Evolutionary conservation across 139 green algal species (phyloP), one percentile per base, ranked within the genome.

Genomic region (Desmodesmus armatus): DNA sequence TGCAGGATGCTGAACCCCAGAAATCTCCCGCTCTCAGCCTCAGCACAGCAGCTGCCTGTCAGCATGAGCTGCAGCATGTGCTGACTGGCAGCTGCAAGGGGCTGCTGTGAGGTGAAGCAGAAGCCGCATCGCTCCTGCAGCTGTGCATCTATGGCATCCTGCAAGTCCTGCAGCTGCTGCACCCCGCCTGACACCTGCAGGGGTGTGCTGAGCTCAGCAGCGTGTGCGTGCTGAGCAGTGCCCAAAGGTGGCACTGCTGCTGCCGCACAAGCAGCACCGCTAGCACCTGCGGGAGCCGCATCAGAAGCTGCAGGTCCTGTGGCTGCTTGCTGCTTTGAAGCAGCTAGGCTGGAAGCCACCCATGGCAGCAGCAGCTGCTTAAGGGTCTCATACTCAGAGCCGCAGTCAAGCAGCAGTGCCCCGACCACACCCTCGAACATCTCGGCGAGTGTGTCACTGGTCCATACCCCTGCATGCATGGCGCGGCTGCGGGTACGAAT

Each of bases 351-450:
- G 29, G 75, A 37, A 15, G 41, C 58, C 13, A 83, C 77, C 77
- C 77, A 83, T 0, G 77, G 77, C 35, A 44, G 58, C 37, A 83
- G 27, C 40, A 83, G 37, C 55, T 83, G 77, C 27, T 43, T 19
- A 25, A 83, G 58, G 11, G 77, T 83, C 2, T 3, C 29, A n/a
- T 83, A 83, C 31, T 47, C 47, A 19, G 37, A 62, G n/a, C n/a
- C n/a, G n/a, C n/a, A n/a, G n/a, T 83, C 77, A 3, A 83, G 58
- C 40, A 83, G 60, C 35, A 83, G 40, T 15, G 77, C 77, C 27
- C 77, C 77, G 0, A 83, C 21, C 0, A 83, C 58, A 9, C 77
- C 77, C 43, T 83, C 77, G 74, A 75, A 83, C 77, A 83, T 83
- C 77, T 83, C 77, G n/a, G 77, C 77, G 13, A 83, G 29, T 9